Evolutionary conservation across 1,284 basidiomycete species (phyloP), one percentile per base, ranked within the genome.

Genomic region (Sanghuangporus sanghuang): DNA sequence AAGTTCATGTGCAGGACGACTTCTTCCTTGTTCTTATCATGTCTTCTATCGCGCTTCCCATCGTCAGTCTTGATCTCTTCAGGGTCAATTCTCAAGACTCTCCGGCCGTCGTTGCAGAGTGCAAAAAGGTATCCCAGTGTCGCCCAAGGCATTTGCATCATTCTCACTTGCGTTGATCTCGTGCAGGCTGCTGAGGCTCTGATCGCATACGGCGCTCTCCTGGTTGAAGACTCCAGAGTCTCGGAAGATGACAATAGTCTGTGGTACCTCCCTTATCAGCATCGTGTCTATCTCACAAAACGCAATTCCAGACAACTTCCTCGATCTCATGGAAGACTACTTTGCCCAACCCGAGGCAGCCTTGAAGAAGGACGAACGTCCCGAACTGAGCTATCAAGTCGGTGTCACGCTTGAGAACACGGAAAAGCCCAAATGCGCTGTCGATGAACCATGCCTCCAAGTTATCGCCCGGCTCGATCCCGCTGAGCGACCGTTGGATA

Each of bases 331-430:
- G 57, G 81, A 84, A 72, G 92, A 95, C 73, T 97, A 97, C 74
- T 97, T 96, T 73, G 81, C 83, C 2, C 93, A 94, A 72, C 80
- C 86, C 0, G 71, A 81, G 35, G 77, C 78, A 1, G 77, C 77
- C 3, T 77, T 96, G 62, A 79, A 82, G 75, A 79, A 83, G 67
- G 95, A 96, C 67, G 88, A 93, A 72, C 82, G 87, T 14, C 92
- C 93, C 0, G 90, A 96, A 68, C 76, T 92, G 9, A 81, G 82
- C 58, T 90, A 89, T 71, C 87, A 93, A 75, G 82, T 92, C 66
- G 93, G 93, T 1, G 92, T 93, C 9, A 95, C 93, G 0, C 84
- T 96, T 21, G 94, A 96, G 76, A 93, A 95, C 73, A 96, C 93
- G 0, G 94, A 96, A 76, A 94, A 93, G 72, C 92, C 92, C 7